Evolutionary conservation across 2,329 filamentous ascomycete species (phyloP).

Genomic region (Sclerotinia spermophila): DNA sequence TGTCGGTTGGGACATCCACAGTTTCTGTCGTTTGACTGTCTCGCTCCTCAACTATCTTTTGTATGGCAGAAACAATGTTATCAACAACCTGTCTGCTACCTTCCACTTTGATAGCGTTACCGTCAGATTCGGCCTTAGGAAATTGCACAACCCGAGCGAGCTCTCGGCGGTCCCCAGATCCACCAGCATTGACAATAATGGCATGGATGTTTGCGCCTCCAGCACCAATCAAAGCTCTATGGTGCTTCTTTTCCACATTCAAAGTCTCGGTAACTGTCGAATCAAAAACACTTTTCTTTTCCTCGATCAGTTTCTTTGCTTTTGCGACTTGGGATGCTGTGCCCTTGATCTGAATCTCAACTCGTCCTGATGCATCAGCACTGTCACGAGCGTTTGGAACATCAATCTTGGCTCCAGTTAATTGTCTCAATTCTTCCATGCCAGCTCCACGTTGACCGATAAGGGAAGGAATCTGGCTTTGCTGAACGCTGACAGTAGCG

Average conservation of each 20-base stretch:
- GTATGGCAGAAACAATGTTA: conserved; percentile 79
- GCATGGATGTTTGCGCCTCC: conserved; percentile 81
- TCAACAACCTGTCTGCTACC: conserved; percentile 81
- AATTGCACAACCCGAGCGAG: conserved; percentile 91
- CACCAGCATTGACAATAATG: conserved; percentile 83
- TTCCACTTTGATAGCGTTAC: conserved; percentile 82
- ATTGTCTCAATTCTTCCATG: conserved; percentile 83
- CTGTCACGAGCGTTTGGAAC: conserved; percentile 78
- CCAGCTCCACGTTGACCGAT: conserved; percentile 88
- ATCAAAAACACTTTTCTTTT: conserved; percentile 83
- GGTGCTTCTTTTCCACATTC: conserved; percentile 91
- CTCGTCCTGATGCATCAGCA: conserved; percentile 60
- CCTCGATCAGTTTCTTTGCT: conserved; percentile 84
- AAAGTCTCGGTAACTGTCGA: conserved; percentile 81
- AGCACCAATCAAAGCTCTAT: conserved; percentile 82
- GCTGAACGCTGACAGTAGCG: conserved; percentile 77
- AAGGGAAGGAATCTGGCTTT: conserved; percentile 87
- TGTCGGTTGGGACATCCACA: conserved; percentile 80
- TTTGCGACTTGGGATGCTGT: conserved; percentile 87
- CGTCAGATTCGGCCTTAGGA: conserved; percentile 80
- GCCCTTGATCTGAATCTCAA: conserved; percentile 88
- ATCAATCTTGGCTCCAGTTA: conserved; percentile 85
- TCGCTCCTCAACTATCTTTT: conserved; percentile 76
- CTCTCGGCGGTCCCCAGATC: conserved; percentile 78
- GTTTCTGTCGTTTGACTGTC: conserved; percentile 76